Percentiles rank a stretch among this genome's conserved stretches.
These are phyloP conservation scores for Wakefieldia striispora DNA, from an alignment of 768 basidiomycete genomes.

Conservation along the genomic window DNA sequence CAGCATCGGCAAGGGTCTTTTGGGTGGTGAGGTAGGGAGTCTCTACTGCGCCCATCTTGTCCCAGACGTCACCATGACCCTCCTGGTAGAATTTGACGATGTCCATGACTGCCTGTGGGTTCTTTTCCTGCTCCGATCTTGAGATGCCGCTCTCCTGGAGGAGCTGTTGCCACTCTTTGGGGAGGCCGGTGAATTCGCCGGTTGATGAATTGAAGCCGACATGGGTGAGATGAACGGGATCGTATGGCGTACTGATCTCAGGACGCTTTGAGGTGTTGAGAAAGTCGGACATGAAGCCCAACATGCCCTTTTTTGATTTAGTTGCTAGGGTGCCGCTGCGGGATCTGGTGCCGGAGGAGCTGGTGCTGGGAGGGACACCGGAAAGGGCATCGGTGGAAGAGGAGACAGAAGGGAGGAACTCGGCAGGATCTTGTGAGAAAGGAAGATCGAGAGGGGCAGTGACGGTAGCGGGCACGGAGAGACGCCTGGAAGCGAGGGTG, in stretches of 20 bases:
- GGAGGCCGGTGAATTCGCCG: conserved; percentile 96
- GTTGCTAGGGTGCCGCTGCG: conserved; percentile 42
- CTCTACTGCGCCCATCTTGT: conserved; percentile 71
- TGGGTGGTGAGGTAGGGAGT: conserved; percentile 22
- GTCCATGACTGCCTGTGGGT: conserved; percentile 97
- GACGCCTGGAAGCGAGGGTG: conserved; percentile 45
- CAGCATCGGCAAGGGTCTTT: conserved; percentile 42
- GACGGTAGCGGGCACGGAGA: conserved; percentile 45
- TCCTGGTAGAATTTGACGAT: conserved; percentile 99
- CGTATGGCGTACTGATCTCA: conserved; percentile 97
- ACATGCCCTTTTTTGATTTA: conserved; percentile 62
- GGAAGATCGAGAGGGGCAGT: conserved; percentile 24
- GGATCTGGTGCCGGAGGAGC: conserved; percentile 32
- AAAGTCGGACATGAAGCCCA: conserved; percentile 66
- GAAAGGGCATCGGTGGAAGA: conserved; percentile 13
- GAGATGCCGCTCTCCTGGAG: conserved; percentile 96
- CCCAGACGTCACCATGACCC: conserved; percentile 77
- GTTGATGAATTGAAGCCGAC: conserved; percentile 99
- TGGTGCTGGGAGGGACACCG: neutral
- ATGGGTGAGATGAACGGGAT: conserved; percentile 98
- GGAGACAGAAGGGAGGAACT: conserved; percentile 22
- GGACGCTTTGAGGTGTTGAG: conserved; percentile 73
- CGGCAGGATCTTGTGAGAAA: conserved; percentile 21
- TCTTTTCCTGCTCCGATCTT: conserved; percentile 91
- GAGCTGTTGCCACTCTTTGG: conserved; percentile 98